A percentile compares a stretch with the other conserved stretches of the same genome.
phyloP scores from a whole-genome alignment of 106 monocot species.

The Dioscorea alata region DNA sequence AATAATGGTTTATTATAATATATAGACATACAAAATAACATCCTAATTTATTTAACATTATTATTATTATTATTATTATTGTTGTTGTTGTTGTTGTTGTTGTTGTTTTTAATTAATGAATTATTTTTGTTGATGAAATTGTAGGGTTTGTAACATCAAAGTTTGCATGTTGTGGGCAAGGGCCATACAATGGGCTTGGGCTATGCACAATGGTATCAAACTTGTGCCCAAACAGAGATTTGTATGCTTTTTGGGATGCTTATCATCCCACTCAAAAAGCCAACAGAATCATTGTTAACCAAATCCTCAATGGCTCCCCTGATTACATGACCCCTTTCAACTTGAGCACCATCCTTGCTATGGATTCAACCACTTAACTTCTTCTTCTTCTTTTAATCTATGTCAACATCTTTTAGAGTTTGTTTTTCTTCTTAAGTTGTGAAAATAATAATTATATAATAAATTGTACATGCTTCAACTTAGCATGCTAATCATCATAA shows the following conservation, averaged over 20 bases:
- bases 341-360: constrained; percentile 57
- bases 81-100: background rate
- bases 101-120: too few relatives aligned
- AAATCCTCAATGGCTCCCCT: constrained; percentile 38
- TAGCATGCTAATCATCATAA: too few relatives aligned
- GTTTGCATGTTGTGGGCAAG: constrained; percentile 88
- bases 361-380: constrained; percentile 31
- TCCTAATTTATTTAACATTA: too few relatives aligned
- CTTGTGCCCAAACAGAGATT: constrained; percentile 53
- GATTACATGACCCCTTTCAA: constrained; percentile 83
- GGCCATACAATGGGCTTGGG: constrained; percentile 80
- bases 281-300: constrained; percentile 68
- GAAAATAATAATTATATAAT: too few relatives aligned
- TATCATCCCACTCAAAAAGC: constrained; percentile 83
- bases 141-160: constrained; percentile 76
- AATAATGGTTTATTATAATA: too few relatives aligned
- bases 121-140: background rate
- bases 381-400: too few relatives aligned
- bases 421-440: too few relatives aligned
- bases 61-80: too few relatives aligned
- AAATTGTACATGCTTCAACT: too few relatives aligned
- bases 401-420: too few relatives aligned
- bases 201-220: constrained; percentile 68
- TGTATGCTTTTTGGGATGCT: constrained; percentile 80
- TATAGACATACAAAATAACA: too few relatives aligned